Conservation (phyloP, 176 grass and related monocot species). For the Triticum urartu region DNA sequence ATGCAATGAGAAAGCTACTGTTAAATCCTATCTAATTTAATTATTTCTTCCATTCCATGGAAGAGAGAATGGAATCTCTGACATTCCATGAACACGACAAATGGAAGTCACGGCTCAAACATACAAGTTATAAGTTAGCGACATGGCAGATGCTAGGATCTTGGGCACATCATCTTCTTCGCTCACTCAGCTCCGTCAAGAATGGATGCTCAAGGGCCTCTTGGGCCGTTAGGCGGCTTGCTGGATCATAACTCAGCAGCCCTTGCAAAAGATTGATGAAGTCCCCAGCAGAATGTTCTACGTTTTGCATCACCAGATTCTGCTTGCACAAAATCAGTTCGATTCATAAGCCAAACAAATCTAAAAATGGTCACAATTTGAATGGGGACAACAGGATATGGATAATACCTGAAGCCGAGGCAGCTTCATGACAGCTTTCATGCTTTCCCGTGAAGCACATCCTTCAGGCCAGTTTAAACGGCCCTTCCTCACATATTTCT, state of each 20-base stretch:
- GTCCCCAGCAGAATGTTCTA: slow-evolving; percentile 58
- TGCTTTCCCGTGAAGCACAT: slow-evolving; percentile 70
- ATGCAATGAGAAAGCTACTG: neutral
- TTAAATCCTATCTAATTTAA: neutral
- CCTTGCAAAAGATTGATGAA: slow-evolving; percentile 75
- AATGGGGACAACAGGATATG: neutral
- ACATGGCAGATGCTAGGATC: neutral
- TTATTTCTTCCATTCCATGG: neutral
- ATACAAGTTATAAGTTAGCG: neutral
- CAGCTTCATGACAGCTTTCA: slow-evolving; percentile 78
- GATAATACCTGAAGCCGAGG: slow-evolving; percentile 58
- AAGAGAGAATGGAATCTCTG: neutral
- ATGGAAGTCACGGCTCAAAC: neutral
- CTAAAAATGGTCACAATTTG: neutral
- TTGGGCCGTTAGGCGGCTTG: slow-evolving; percentile 46
- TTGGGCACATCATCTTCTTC: slow-evolving; percentile 15
- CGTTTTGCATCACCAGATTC: slow-evolving; percentile 74
- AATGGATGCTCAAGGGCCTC: slow-evolving; percentile 76
- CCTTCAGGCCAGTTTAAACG: slow-evolving; percentile 93
- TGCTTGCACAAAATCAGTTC: slow-evolving; percentile 7
- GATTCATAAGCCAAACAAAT: neutral
- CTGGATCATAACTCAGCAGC: slow-evolving; percentile 70
- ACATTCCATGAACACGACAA: neutral
- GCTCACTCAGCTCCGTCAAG: slow-evolving; percentile 34
- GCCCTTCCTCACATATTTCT: slow-evolving; percentile 79